These are phyloP conservation scores for Phytophthora chlamydospora DNA, from an alignment of 352 stramenopile genomes.

Conservation along the genomic window DNA sequence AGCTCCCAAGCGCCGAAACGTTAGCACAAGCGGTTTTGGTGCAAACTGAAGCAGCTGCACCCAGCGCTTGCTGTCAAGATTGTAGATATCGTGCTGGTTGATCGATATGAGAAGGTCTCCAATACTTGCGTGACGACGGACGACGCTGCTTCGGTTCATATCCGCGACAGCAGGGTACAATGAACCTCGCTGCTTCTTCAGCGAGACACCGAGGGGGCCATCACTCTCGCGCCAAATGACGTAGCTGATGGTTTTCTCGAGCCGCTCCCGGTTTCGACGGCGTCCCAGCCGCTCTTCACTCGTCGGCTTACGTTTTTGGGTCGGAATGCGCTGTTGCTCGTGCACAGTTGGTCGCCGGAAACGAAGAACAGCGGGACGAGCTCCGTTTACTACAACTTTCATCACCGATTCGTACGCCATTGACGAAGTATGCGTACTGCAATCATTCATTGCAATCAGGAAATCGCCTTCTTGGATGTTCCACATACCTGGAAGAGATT, in stretches of 20 bases:
- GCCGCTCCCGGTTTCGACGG: slow-evolving; percentile 44
- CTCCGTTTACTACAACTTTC: slow-evolving; percentile 51
- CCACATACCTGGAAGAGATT: slow-evolving; percentile 67
- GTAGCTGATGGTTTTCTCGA: slow-evolving; percentile 61
- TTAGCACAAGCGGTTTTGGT: slow-evolving; percentile 58
- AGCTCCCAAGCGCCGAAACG: slow-evolving; percentile 41
- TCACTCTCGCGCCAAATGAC: slow-evolving; percentile 67
- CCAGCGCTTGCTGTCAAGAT: slow-evolving; percentile 50
- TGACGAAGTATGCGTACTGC: slow-evolving; percentile 36
- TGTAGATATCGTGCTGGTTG: slow-evolving; percentile 60
- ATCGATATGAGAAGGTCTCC: slow-evolving; percentile 64
- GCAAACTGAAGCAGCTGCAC: slow-evolving; percentile 56
- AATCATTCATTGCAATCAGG: slow-evolving; percentile 55
- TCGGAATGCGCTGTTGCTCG: slow-evolving; percentile 39
- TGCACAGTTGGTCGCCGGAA: slow-evolving; percentile 45
- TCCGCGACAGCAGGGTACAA: slow-evolving; percentile 56
- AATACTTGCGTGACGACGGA: slow-evolving; percentile 34
- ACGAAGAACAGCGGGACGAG: slow-evolving; percentile 57
- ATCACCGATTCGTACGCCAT: slow-evolving; percentile 49
- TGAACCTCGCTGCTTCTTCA: slow-evolving; percentile 46
- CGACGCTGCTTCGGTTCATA: slow-evolving; percentile 43
- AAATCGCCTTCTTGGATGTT: slow-evolving; percentile 60
- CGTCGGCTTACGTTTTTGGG: slow-evolving; percentile 27
- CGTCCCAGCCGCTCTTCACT: slow-evolving; percentile 19
- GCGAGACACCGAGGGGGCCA: slow-evolving; percentile 47